phyloP scores from a whole-genome alignment of 2,329 filamentous ascomycete genomes.

The Dothistroma pini region DNA sequence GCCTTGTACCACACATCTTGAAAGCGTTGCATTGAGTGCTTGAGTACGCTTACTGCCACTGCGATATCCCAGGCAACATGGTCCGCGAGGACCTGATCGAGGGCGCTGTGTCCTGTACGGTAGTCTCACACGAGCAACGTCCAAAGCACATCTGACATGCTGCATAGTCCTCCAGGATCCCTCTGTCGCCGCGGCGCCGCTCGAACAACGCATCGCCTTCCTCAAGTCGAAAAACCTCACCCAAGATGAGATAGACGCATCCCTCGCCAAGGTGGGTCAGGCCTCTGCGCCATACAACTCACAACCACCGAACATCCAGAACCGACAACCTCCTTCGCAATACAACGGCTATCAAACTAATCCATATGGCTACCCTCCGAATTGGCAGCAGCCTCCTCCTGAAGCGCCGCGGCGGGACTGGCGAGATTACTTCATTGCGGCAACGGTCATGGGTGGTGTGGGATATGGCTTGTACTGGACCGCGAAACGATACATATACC shows the following conservation, averaged over 20 bases:
- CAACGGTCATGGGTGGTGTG: conserved; percentile 85
- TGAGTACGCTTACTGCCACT: background rate
- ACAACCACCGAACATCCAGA: conserved; percentile 44
- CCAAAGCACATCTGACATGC: background rate
- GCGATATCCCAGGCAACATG: conserved; percentile 53
- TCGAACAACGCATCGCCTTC: conserved; percentile 90
- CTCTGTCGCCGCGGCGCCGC: conserved; percentile 79
- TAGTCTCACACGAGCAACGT: background rate
- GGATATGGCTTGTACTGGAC: conserved; percentile 85
- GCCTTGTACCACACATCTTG: background rate
- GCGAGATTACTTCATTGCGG: conserved; percentile 99
- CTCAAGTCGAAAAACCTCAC: conserved; percentile 96
- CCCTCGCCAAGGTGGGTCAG: conserved; percentile 71
- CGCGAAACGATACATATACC: conserved; percentile 88
- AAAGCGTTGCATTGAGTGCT: background rate
- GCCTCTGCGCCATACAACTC: conserved; percentile 43
- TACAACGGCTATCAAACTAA: conserved; percentile 39
- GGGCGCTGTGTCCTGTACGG: conserved; percentile 58
- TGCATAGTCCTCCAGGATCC: conserved; percentile 84
- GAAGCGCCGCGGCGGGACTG: conserved; percentile 78
- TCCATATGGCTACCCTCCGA: conserved; percentile 37
- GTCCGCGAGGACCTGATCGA: conserved; percentile 90
- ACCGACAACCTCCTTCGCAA: conserved; percentile 27
- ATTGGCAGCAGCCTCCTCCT: conserved; percentile 53
- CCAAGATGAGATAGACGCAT: conserved; percentile 86